Conservation (phyloP, 768 basidiomycete species). For the Boletus pseudopeckii region DNA sequence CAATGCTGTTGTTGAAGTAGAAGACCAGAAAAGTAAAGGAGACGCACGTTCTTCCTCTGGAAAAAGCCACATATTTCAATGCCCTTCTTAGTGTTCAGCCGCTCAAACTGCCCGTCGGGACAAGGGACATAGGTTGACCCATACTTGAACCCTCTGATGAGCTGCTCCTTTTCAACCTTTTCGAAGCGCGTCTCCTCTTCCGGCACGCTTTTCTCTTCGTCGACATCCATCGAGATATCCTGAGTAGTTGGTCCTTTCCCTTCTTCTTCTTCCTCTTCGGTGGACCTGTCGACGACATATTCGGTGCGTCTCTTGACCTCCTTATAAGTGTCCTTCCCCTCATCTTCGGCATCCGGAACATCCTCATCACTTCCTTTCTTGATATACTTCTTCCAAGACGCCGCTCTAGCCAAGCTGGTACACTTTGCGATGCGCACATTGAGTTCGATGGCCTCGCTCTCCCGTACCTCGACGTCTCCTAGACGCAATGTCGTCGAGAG, state of each 20-base stretch:
- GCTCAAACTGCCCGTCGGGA: constrained; percentile 80
- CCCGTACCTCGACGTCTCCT: constrained; percentile 65
- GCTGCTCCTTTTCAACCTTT: constrained; percentile 73
- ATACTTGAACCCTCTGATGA: constrained; percentile 83
- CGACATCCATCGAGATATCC: constrained; percentile 21
- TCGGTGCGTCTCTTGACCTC: constrained; percentile 47
- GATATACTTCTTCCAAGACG: constrained; percentile 65
- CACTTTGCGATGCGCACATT: constrained; percentile 75
- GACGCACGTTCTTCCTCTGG: constrained; percentile 54
- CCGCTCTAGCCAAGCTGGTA: constrained; percentile 65
- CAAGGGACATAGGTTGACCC: constrained; percentile 85
- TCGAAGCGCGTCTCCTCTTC: constrained; percentile 40
- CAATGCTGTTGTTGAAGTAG: not conserved
- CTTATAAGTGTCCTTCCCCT: constrained; percentile 34
- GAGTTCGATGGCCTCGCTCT: constrained; percentile 74
- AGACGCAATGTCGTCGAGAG: constrained; percentile 66
- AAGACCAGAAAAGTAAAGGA: not conserved
- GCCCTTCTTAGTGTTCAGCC: constrained; percentile 72
- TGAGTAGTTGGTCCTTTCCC: constrained; percentile 18
- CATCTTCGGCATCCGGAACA: constrained; percentile 27
- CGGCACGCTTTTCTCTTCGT: constrained; percentile 32
- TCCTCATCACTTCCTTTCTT: constrained; percentile 28
- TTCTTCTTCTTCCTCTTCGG: constrained; percentile 33
- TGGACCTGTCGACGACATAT: constrained; percentile 52
- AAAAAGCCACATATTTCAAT: constrained; percentile 90